These are phyloP conservation scores for Colletotrichum abscissum DNA, from an alignment of 2,329 filamentous ascomycete genomes.

Conservation along the genomic window DNA sequence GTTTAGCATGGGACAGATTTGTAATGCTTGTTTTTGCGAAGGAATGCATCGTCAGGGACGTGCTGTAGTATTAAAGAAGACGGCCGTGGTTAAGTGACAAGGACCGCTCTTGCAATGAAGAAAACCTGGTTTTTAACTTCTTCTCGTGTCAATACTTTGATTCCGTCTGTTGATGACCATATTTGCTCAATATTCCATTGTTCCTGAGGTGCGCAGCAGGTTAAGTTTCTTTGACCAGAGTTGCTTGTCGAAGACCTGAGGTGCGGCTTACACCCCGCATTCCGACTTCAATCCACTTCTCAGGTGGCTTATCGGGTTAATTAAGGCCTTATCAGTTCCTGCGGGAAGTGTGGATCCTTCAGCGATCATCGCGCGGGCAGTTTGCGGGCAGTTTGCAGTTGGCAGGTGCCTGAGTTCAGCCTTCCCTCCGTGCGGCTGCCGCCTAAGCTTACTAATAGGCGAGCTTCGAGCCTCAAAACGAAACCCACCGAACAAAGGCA, in stretches of 20 bases:
- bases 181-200: no score
- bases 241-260: neutral
- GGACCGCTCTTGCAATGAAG: neutral
- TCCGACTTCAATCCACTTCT: neutral
- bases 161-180: neutral
- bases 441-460: slow-evolving; percentile 36
- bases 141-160: neutral
- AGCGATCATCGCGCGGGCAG: slow-evolving; percentile 3
- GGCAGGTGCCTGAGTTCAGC: slow-evolving; percentile 17
- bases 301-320: slow-evolving; percentile 16
- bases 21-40: neutral
- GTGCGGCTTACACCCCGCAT: slow-evolving; percentile 20
- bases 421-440: slow-evolving; percentile 15
- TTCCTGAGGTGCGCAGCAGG: no score
- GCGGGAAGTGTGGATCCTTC: slow-evolving; percentile 4
- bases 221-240: no score
- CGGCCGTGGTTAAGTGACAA: slow-evolving; percentile 13
- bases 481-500: slow-evolving; percentile 46
- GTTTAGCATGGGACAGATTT: slow-evolving; percentile 7
- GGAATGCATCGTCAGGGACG: slow-evolving; percentile 1
- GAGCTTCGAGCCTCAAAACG: slow-evolving; percentile 38
- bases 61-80: neutral
- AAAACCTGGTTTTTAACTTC: neutral
- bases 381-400: neutral
- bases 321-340: neutral